Percentiles rank a stretch among this genome's conserved stretches.
Evolutionary conservation across 1,284 basidiomycete species (phyloP).

Genomic region (Cryptococcus sp.): DNA sequence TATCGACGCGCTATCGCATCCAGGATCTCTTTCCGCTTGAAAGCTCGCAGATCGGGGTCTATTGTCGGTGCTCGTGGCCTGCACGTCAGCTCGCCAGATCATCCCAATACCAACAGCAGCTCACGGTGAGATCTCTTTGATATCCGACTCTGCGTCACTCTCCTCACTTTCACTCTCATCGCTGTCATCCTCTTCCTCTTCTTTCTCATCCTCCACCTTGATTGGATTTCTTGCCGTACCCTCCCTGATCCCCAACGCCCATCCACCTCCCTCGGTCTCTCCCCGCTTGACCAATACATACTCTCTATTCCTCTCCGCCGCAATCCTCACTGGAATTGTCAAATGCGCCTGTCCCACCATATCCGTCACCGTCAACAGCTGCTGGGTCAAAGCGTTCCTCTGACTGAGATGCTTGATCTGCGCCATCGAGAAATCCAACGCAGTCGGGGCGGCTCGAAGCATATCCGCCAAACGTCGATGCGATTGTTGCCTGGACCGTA

Average conservation of each 20-base stretch:
- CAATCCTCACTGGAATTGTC: constrained; percentile 85
- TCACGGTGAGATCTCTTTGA: constrained; percentile 68
- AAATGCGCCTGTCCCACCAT: constrained; percentile 79
- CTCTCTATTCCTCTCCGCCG: constrained; percentile 86
- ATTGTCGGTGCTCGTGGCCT: constrained; percentile 13
- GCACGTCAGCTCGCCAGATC: background rate
- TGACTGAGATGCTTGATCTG: constrained; percentile 88
- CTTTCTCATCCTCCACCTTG: constrained; percentile 52
- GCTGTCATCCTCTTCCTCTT: constrained; percentile 23
- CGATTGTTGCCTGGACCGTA: constrained; percentile 90
- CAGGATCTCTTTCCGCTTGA: constrained; percentile 61
- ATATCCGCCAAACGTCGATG: constrained; percentile 87
- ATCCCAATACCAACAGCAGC: constrained; percentile 23
- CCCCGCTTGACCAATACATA: constrained; percentile 86
- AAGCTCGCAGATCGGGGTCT: constrained; percentile 65
- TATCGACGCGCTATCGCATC: constrained; percentile 59
- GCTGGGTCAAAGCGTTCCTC: constrained; percentile 87
- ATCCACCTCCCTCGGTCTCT: constrained; percentile 76
- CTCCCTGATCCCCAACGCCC: constrained; percentile 84
- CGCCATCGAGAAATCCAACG: constrained; percentile 90
- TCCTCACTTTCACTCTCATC: constrained; percentile 40
- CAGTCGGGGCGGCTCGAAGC: constrained; percentile 71
- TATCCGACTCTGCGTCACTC: constrained; percentile 46
- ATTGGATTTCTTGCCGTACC: constrained; percentile 77
- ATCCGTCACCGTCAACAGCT: constrained; percentile 89